Evolutionary conservation across 352 stramenopile species (phyloP).

Genomic region (Phytophthora chlamydospora): DNA sequence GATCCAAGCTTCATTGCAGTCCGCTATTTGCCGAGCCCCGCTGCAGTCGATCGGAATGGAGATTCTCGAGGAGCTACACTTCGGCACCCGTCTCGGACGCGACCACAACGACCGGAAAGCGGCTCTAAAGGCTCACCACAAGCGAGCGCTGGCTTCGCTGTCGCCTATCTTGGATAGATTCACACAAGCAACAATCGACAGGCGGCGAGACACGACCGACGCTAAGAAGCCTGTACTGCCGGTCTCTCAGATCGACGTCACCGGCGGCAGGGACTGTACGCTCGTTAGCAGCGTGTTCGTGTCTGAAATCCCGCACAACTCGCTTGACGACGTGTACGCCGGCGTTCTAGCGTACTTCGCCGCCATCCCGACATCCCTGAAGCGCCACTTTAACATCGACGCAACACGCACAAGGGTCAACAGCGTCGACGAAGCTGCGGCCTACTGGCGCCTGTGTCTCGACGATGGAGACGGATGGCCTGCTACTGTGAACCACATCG

Average conservation of each 20-base stretch:
- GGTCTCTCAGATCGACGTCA: slow-evolving; percentile 23
- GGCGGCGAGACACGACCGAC: background rate
- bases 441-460: slow-evolving; percentile 15
- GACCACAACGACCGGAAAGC: slow-evolving; percentile 2
- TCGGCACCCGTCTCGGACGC: slow-evolving; percentile 7
- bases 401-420: slow-evolving; percentile 15
- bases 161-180: slow-evolving; percentile 11
- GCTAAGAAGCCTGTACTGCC: slow-evolving; percentile 3
- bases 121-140: slow-evolving; percentile 10
- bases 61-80: slow-evolving; percentile 20
- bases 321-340: slow-evolving; percentile 23
- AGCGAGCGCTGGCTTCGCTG: slow-evolving; percentile 11
- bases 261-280: slow-evolving; percentile 19
- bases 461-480: background rate
- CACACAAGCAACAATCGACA: slow-evolving; percentile 13
- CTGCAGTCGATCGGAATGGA: slow-evolving; percentile 18
- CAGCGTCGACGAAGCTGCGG: slow-evolving; percentile 1
- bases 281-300: slow-evolving; percentile 30
- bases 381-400: slow-evolving; percentile 19
- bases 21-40: slow-evolving; percentile 12
- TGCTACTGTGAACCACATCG: slow-evolving; percentile 20
- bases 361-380: slow-evolving; percentile 14
- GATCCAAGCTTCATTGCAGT: slow-evolving; percentile 23
- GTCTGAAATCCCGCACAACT: slow-evolving; percentile 26
- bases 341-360: slow-evolving; percentile 23